Conservation (phyloP, 2,329 filamentous ascomycete genomes). For the Fusarium newnesense region DNA sequence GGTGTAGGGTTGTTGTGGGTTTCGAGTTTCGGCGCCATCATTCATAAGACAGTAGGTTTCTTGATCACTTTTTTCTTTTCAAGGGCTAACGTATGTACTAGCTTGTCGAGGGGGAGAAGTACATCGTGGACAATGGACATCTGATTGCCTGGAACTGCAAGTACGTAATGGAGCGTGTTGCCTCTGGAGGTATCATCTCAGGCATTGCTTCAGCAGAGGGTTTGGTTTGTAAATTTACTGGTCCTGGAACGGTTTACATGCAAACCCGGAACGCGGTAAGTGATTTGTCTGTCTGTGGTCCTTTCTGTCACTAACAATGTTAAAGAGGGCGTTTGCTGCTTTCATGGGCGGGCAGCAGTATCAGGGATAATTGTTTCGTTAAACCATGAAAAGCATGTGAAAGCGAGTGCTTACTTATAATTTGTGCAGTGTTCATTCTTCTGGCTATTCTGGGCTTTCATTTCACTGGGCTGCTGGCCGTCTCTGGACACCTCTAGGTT, state of each 20-base stretch:
- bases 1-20: constrained; percentile 88
- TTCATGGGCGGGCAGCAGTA: constrained; percentile 61
- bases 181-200: constrained; percentile 94
- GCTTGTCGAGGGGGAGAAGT: constrained; percentile 78
- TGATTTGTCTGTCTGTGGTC: constrained; percentile 23
- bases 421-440: not conserved
- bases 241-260: constrained; percentile 89
- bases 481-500: constrained; percentile 28
- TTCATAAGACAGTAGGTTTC: constrained; percentile 85
- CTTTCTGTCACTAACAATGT: constrained; percentile 14
- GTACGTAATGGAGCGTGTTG: constrained; percentile 88
- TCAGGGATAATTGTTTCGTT: constrained; percentile 38
- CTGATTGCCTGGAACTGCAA: constrained; percentile 97
- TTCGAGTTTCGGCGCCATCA: constrained; percentile 93
- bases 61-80: too few species aligned
- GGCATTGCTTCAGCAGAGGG: constrained; percentile 84
- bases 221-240: constrained; percentile 92
- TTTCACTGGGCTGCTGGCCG: not conserved
- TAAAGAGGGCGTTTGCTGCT: constrained; percentile 62
- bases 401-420: not conserved
- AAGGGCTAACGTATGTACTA: constrained; percentile 39
- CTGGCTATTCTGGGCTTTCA: not conserved
- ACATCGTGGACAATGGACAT: constrained; percentile 93
- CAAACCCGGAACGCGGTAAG: constrained; percentile 87
- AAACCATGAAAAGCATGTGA: not conserved